Base-by-base conservation (phyloP, 2,329 filamentous ascomycete species). In the Aspergillus sp. region DNA sequence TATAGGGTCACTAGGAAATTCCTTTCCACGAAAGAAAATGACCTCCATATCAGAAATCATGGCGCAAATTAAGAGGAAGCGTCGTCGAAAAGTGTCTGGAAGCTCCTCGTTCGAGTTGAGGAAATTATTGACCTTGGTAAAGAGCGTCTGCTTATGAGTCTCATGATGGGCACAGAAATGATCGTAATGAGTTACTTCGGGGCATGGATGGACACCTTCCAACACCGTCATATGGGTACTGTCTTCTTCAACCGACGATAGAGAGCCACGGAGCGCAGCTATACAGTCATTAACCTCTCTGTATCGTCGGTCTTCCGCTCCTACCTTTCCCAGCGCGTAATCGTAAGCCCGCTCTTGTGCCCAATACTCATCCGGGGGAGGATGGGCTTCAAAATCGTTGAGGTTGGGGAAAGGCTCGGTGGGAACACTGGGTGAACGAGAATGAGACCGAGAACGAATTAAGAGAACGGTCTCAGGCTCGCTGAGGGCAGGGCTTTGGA, bases 361-460 rank as follows among this genome's bases (percentile, higher is more conserved):
- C 13, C 55, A 54, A 42, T 1, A 40, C 19, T 8, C 55, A 27
- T 30, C 27, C 27, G 27, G 27, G 8, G 59, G 39, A 2, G 44
- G 30, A 3, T 51, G 20, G 2, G 19, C 27, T 22, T 65, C 59
- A 44, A 60, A 63, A 8, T 54, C 55, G 22, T 66, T 61, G 41
- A 67, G 72, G 11, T 66, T 66, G 0, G 69, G 69, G 19, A 72
- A 72, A 0, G 67, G 63, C 40, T 72, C 69, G 1, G 57, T 56
- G 17, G 48, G 45, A 34, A n/a, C n/a, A 42, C 42, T 41, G 7
- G 55, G 51, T 11, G n/a, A n/a, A 19, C 20, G 30, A 13, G n/a
- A n/a, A 22, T n/a, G 30, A 13, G 45, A 45, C 8, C 13, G 27
- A 24, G 20, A 30, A 24, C 20, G 53, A 12, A 8, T 5, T 22